These are phyloP conservation scores for Dissophora ornata DNA, from an alignment of 192 early-diverging fungal genomes.

Conservation along the genomic window DNA sequence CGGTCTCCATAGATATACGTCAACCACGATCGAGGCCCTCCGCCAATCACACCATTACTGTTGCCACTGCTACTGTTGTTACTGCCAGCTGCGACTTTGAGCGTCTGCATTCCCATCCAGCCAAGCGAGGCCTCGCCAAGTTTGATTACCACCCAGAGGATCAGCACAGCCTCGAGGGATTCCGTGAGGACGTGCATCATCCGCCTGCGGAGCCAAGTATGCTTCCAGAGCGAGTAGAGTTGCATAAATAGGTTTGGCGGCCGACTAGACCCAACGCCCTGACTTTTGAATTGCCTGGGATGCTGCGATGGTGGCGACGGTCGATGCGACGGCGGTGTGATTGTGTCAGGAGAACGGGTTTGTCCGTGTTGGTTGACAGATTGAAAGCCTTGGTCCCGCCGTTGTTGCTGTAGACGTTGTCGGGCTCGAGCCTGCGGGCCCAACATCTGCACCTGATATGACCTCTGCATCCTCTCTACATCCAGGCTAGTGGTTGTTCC, in stretches of 20 bases:
- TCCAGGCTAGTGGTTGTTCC: not conserved
- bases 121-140: constrained; percentile 8
- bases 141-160: constrained; percentile 29
- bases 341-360: not conserved
- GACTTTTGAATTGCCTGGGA: constrained; percentile 22
- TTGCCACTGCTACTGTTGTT: not conserved
- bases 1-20: constrained; percentile 30
- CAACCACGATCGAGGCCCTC: constrained; percentile 16
- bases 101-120: constrained; percentile 18
- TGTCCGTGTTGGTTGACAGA: not conserved
- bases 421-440: constrained; percentile 16
- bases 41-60: too few species aligned
- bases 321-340: not conserved
- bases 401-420: constrained; percentile 8
- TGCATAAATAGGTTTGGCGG: constrained; percentile 32
- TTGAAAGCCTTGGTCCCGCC: not conserved
- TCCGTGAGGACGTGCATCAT: constrained; percentile 46
- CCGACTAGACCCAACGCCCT: constrained; percentile 29
- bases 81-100: not conserved
- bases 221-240: constrained; percentile 40
- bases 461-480: constrained; percentile 15
- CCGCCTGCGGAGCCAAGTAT: constrained; percentile 35
- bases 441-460: constrained; percentile 14
- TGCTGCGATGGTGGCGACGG: not conserved
- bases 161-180: constrained; percentile 29